These are phyloP conservation scores for Brassica juncea DNA, from an alignment of 345 rosid genomes.

Conservation along the genomic window DNA sequence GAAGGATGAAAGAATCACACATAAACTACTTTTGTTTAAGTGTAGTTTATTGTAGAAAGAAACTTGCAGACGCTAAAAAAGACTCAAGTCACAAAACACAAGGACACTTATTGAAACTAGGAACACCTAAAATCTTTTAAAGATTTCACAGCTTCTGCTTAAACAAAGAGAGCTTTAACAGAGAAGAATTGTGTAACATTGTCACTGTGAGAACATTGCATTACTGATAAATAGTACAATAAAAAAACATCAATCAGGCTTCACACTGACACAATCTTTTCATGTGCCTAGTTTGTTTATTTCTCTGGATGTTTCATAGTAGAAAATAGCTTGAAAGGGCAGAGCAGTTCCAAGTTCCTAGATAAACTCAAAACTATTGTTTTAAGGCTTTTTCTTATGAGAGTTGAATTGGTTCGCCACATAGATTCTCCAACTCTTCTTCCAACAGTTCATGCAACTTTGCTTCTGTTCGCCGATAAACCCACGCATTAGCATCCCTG, in stretches of 20 bases:
- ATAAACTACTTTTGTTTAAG: too few species aligned
- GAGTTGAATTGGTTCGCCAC: constrained; percentile 71
- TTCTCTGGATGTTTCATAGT: constrained; percentile 1
- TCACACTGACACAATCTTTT: constrained; percentile 3
- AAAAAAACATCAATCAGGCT: constrained; percentile 8
- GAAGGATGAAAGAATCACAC: background rate
- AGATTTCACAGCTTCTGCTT: background rate
- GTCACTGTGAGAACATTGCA: constrained; percentile 7
- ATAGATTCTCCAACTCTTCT: constrained; percentile 65
- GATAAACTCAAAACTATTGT: constrained; percentile 10
- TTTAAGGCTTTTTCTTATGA: constrained; percentile 33
- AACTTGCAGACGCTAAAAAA: too few species aligned
- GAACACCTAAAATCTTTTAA: too few species aligned
- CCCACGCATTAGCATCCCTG: constrained; percentile 59
- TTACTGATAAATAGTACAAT: background rate
- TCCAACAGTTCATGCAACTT: constrained; percentile 62
- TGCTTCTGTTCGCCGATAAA: constrained; percentile 74
- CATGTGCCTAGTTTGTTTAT: constrained; percentile 27
- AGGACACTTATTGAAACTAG: too few species aligned
- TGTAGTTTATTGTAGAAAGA: too few species aligned
- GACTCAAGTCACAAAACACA: too few species aligned
- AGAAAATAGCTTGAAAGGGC: background rate
- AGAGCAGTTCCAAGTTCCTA: constrained; percentile 12
- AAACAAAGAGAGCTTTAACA: constrained; percentile 26
- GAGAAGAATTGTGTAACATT: constrained; percentile 6